These are phyloP conservation scores for Trypanosoma vivax DNA, from an alignment of 208 protist species.

Conservation along the genomic window DNA sequence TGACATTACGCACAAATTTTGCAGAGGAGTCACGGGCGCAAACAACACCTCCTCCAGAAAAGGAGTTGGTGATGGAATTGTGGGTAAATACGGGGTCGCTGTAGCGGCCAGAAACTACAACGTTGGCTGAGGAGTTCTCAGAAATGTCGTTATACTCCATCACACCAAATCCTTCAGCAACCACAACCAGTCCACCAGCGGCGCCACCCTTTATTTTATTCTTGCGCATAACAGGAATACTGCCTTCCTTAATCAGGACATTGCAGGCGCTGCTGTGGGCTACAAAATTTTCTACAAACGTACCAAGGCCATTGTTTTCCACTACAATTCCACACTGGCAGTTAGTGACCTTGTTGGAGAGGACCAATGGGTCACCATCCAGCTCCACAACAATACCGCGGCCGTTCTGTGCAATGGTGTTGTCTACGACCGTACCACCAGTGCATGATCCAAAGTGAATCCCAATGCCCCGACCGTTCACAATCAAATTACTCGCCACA, in stretches of 20 bases:
- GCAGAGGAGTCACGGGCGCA: slow-evolving; percentile 34
- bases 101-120: slow-evolving; percentile 52
- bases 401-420: slow-evolving; percentile 47
- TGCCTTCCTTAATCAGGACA: slow-evolving; percentile 60
- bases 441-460: slow-evolving; percentile 54
- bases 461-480: slow-evolving; percentile 27
- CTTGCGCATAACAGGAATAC: slow-evolving; percentile 45
- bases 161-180: slow-evolving; percentile 50
- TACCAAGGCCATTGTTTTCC: slow-evolving; percentile 72
- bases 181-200: slow-evolving; percentile 61
- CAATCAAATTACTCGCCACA: slow-evolving; percentile 60
- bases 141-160: slow-evolving; percentile 69
- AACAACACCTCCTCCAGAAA: slow-evolving; percentile 57
- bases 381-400: slow-evolving; percentile 70
- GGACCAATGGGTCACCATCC: slow-evolving; percentile 70
- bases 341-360: slow-evolving; percentile 42
- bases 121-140: slow-evolving; percentile 62
- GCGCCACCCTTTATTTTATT: slow-evolving; percentile 51
- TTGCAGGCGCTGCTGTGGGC: slow-evolving; percentile 42
- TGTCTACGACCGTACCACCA: slow-evolving; percentile 45
- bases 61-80: slow-evolving; percentile 47
- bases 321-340: slow-evolving; percentile 42
- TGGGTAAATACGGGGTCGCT: slow-evolving; percentile 37
- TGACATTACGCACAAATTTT: slow-evolving; percentile 46
- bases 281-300: slow-evolving; percentile 63